These are phyloP conservation scores for Tuber aestivum DNA, from an alignment of 495 filamentous ascomycete species.

Conservation along the genomic window DNA sequence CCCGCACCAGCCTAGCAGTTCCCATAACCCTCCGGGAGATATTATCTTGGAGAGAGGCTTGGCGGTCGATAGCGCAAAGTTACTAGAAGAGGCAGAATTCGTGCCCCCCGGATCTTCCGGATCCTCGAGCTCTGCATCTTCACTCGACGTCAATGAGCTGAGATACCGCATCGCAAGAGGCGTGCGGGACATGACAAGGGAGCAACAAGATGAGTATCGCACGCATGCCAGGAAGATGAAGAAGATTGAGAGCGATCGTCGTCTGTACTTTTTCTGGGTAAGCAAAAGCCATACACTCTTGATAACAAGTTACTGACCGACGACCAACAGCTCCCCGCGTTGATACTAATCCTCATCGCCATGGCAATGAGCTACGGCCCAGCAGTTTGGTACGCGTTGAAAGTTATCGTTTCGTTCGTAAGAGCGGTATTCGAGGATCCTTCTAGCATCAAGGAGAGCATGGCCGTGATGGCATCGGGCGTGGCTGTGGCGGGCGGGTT, in stretches of 20 bases:
- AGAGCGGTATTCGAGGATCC: conserved; percentile 46
- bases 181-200: conserved; percentile 49
- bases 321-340: conserved; percentile 51
- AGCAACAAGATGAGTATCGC: conserved; percentile 66
- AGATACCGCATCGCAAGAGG: conserved; percentile 36
- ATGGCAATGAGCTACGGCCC: conserved; percentile 60
- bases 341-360: conserved; percentile 58
- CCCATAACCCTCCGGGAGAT: conserved; percentile 43
- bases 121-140: conserved; percentile 33
- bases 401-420: conserved; percentile 48
- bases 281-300: conserved; percentile 38
- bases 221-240: conserved; percentile 72
- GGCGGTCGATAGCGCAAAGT: conserved; percentile 53
- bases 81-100: conserved; percentile 43
- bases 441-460: conserved; percentile 32
- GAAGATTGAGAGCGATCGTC: conserved; percentile 65
- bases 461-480: conserved; percentile 42
- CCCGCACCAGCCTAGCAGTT: conserved; percentile 50
- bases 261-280: conserved; percentile 84
- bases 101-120: conserved; percentile 47
- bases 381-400: conserved; percentile 49
- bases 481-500: conserved; percentile 45
- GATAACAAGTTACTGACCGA: conserved; percentile 27
- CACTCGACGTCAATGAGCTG: conserved; percentile 33
- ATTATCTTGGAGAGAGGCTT: conserved; percentile 58